Evolutionary conservation across 805 yeast genomes (phyloP).

Genomic region (Kuraishia floccosa): DNA sequence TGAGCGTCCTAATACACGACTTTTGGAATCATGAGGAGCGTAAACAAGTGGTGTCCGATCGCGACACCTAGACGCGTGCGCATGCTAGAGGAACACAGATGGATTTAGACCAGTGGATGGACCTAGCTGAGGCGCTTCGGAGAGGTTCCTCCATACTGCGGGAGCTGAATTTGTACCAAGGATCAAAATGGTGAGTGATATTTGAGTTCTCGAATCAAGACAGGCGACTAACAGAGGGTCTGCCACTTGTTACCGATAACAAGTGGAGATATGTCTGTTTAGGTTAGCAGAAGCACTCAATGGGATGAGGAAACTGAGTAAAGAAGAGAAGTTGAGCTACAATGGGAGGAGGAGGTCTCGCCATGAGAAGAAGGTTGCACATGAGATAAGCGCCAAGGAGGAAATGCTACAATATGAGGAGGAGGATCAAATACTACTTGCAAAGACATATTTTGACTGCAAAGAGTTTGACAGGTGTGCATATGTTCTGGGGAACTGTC

Average conservation of each 20-base stretch:
- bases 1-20: not conserved
- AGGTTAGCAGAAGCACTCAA: conserved; percentile 62
- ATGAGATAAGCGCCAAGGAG: conserved; percentile 5
- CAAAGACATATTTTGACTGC: conserved; percentile 65
- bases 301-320: conserved; percentile 30
- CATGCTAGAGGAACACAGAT: conserved; percentile 4
- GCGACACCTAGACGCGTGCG: not conserved
- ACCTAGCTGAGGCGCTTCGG: conserved; percentile 18
- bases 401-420: conserved; percentile 20
- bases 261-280: too few species aligned
- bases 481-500: conserved; percentile 38
- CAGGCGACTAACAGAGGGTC: not conserved
- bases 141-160: conserved; percentile 33
- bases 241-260: not conserved
- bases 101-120: conserved; percentile 16
- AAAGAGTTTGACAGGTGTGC: conserved; percentile 80
- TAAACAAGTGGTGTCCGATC: too few species aligned
- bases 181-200: conserved; percentile 59
- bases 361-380: not conserved
- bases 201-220: not conserved
- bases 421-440: conserved; percentile 40
- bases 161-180: conserved; percentile 49
- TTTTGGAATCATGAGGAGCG: not conserved
- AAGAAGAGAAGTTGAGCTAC: conserved; percentile 8
- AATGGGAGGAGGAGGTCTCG: conserved; percentile 8